Conservation (phyloP, 352 stramenopile genomes). For the Phytopythium vexans region DNA sequence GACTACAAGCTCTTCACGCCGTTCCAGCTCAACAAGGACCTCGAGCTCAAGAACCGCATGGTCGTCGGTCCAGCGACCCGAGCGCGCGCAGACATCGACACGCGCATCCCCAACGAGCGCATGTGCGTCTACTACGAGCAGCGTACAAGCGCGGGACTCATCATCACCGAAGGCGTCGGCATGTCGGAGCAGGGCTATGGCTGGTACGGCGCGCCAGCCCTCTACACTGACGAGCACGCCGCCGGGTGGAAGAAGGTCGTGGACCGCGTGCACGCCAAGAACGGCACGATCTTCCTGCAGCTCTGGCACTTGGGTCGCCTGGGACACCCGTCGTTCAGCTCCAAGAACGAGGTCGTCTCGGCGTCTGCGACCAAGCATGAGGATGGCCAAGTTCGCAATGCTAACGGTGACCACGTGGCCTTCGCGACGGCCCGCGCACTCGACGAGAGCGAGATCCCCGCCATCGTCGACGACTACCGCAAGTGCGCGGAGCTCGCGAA, state of each 20-base stretch:
- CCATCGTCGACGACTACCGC: constrained; percentile 61
- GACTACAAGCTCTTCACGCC: constrained; percentile 31
- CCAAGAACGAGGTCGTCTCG: no score
- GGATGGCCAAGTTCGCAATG: constrained; percentile 17
- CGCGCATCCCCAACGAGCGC: no score
- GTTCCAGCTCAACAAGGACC: constrained; percentile 21
- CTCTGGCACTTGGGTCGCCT: constrained; percentile 68
- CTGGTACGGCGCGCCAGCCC: constrained; percentile 21
- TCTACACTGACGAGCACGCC: constrained; percentile 29
- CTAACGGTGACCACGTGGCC: constrained; percentile 4
- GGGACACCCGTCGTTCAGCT: constrained; percentile 34
- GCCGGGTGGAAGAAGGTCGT: constrained; percentile 28
- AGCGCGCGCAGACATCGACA: no score
- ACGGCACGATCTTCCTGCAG: constrained; percentile 57
- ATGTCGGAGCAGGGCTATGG: no score
- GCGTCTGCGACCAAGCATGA: constrained; percentile 1
- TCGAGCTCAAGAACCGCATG: constrained; percentile 40
- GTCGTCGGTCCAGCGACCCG: constrained; percentile 34
- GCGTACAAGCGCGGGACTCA: no score
- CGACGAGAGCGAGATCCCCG: constrained; percentile 12
- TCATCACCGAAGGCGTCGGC: constrained; percentile 31
- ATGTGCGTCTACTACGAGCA: no score
- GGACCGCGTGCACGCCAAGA: constrained; percentile 58
- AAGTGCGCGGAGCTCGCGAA: no score
- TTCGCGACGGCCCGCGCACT: constrained; percentile 11